Percentiles rank a stretch among this genome's conserved stretches.
These are phyloP conservation scores for Aspergillus fijiensis DNA, from an alignment of 2,329 filamentous ascomycete genomes.

Conservation along the genomic window DNA sequence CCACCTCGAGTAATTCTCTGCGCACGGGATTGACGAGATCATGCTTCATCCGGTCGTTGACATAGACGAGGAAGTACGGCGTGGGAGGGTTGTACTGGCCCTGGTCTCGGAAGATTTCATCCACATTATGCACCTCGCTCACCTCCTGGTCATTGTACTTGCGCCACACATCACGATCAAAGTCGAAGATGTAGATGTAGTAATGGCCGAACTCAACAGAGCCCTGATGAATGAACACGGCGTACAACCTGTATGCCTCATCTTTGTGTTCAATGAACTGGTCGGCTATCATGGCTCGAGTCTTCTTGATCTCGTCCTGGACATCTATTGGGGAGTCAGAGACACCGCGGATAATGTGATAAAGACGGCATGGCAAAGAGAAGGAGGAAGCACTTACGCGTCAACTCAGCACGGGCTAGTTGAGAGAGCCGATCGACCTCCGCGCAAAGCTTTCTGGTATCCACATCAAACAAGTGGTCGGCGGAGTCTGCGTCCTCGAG, in stretches of 20 bases:
- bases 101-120: conserved; percentile 67
- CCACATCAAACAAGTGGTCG: conserved; percentile 46
- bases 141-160: conserved; percentile 92
- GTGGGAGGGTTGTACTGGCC: conserved; percentile 65
- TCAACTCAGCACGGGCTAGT: conserved; percentile 49
- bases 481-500: conserved; percentile 22
- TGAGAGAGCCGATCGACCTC: conserved; percentile 48
- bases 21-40: conserved; percentile 59
- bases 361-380: background rate
- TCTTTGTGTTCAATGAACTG: conserved; percentile 65
- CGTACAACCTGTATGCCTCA: conserved; percentile 78
- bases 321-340: conserved; percentile 25
- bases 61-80: conserved; percentile 80
- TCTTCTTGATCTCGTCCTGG: conserved; percentile 49
- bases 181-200: conserved; percentile 95
- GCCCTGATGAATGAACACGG: conserved; percentile 84
- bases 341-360: background rate
- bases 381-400: conserved; percentile 31
- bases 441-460: conserved; percentile 38
- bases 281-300: conserved; percentile 51
- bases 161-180: conserved; percentile 76
- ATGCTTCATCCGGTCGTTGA: conserved; percentile 65
- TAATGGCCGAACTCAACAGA: conserved; percentile 77
- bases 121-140: conserved; percentile 62
- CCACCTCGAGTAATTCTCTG: conserved; percentile 40